Percentiles rank a stretch among this genome's conserved stretches.
Conservation (phyloP, 23 red algal species). For the Gracilariopsis chorda region DNA sequence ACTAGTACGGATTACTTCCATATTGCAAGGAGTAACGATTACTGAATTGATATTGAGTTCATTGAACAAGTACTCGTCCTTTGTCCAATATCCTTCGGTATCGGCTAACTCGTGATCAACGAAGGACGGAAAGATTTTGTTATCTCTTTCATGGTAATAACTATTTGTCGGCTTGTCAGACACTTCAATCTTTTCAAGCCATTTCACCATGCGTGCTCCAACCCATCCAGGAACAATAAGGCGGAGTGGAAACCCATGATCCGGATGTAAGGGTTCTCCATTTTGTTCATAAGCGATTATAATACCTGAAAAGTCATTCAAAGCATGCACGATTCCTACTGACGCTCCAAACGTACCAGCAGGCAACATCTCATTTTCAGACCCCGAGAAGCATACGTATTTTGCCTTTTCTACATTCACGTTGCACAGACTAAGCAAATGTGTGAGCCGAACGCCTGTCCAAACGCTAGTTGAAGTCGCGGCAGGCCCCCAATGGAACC, state of each 20-base stretch:
- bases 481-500: slow-evolving; percentile 73
- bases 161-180: slow-evolving; percentile 27
- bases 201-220: slow-evolving; percentile 95
- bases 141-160: slow-evolving; percentile 82
- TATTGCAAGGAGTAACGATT: slow-evolving; percentile 62
- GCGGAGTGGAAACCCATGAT: slow-evolving; percentile 86
- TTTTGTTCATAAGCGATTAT: slow-evolving; percentile 88
- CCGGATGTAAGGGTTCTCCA: slow-evolving; percentile 50
- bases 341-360: slow-evolving; percentile 75
- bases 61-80: slow-evolving; percentile 78
- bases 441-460: slow-evolving; percentile 75
- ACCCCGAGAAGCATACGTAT: slow-evolving; percentile 70
- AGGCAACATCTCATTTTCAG: slow-evolving; percentile 55
- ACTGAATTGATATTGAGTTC: slow-evolving; percentile 92
- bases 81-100: slow-evolving; percentile 61
- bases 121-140: slow-evolving; percentile 80
- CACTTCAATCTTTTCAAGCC: slow-evolving; percentile 65
- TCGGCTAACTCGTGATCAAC: slow-evolving; percentile 68
- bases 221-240: slow-evolving; percentile 89
- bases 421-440: slow-evolving; percentile 42
- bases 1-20: slow-evolving; percentile 16
- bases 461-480: slow-evolving; percentile 58
- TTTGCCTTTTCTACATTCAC: slow-evolving; percentile 23
- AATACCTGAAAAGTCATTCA: slow-evolving; percentile 70
- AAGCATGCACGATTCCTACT: slow-evolving; percentile 65